Base-by-base conservation (phyloP, 345 rosid species). In the Eucalyptus shirleyi region DNA sequence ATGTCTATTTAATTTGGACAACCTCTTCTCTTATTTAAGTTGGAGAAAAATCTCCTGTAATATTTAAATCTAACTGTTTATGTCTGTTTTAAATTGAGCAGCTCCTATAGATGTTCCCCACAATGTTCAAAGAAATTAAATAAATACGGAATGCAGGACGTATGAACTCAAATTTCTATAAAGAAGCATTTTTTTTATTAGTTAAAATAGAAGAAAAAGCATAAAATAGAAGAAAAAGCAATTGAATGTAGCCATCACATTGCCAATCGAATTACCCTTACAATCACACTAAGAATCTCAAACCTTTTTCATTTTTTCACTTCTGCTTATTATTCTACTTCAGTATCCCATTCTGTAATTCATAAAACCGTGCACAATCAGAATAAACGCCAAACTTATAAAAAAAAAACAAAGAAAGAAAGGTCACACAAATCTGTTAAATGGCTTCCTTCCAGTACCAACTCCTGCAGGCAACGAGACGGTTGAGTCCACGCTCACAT, bases 371-470 rank as follows among this genome's bases (percentile, higher is more conserved):
- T 77, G 85, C 85, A 40, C 47, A 77, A 77, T 77, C 85, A 40
- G 30, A 37, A 77, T 77, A 40, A 77, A 77, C 2, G 24, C 47
- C 85, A 30, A 69, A 88, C 42, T 44, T 23, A n/a, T n/a, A n/a
- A n/a, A n/a, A 26, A 40, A 15, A n/a, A 45, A 50, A 15, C 89
- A 72, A 15, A 90, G 90, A 92, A 55, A 87, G 90, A 62, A 37
- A 91, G 90, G 91, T 97, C 98, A 98, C 94, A 95, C 99, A 91
- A 95, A 98, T 95, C 99, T 92, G 96, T 97, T 98, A 96, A 98
- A 98, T 65, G 97, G 92, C 92, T 92, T 96, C 91, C 96, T 94
- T 87, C 97, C 99, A 91, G 97, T 47, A 19, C 88, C 88, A 62
- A 87, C 91, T 2, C 96, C 91, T 21, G 95, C 67, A 26, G 88